phyloP scores from a whole-genome alignment of 2,329 filamentous ascomycete genomes.

The Fusarium sp. region DNA sequence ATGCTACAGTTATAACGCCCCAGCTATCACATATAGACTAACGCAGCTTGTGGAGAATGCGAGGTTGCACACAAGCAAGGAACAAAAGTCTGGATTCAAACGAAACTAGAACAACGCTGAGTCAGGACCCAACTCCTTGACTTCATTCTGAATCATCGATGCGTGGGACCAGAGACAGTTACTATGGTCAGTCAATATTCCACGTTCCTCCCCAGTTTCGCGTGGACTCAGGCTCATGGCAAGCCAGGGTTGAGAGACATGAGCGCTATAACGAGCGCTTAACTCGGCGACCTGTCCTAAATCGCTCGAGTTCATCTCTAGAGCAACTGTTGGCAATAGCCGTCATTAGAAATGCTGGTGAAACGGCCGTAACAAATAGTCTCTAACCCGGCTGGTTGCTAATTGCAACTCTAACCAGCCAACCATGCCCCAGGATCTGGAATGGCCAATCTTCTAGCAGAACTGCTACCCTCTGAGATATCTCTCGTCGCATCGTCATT shows the following conservation, averaged over 20 bases:
- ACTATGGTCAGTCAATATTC: constrained; percentile 26
- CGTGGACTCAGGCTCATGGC: constrained; percentile 30
- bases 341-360: constrained; percentile 25
- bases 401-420: constrained; percentile 12
- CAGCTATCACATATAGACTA: constrained; percentile 26
- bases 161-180: constrained; percentile 30
- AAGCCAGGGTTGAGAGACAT: constrained; percentile 36
- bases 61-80: constrained; percentile 33
- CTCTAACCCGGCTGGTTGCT: constrained; percentile 2
- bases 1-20: constrained; percentile 15
- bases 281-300: constrained; percentile 13
- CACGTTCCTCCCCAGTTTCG: constrained; percentile 44
- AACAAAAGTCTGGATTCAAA: constrained; percentile 20
- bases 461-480: not conserved
- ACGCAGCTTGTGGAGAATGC: constrained; percentile 28
- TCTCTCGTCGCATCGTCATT: constrained; percentile 19
- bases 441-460: not conserved
- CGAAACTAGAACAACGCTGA: constrained; percentile 10
- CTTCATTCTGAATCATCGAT: constrained; percentile 33
- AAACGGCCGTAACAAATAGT: constrained; percentile 17
- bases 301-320: constrained; percentile 15
- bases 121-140: constrained; percentile 16
- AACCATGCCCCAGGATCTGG: constrained; percentile 32
- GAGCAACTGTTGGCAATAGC: constrained; percentile 11
- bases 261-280: constrained; percentile 12